Conservation (phyloP, 352 stramenopile genomes). For the Peronosclerospora sorghi region DNA sequence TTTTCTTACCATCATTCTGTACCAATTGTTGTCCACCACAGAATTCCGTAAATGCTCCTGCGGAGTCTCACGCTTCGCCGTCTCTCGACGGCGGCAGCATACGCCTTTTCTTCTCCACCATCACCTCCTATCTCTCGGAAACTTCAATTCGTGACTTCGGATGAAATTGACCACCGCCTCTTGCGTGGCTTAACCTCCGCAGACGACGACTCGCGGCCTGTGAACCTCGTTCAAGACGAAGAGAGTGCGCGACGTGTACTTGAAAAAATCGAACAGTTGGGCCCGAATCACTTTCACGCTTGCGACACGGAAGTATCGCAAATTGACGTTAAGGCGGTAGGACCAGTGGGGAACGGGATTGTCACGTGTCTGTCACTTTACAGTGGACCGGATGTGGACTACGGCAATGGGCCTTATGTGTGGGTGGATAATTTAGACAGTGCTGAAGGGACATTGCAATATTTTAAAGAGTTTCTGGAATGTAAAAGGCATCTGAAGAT, state of each 20-base stretch:
- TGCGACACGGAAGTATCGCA: constrained; percentile 97
- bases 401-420: constrained; percentile 87
- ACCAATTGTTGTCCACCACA: neutral
- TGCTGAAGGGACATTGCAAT: constrained; percentile 72
- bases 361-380: constrained; percentile 98
- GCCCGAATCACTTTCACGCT: constrained; percentile 81
- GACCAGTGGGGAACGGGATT: constrained; percentile 94
- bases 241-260: constrained; percentile 50
- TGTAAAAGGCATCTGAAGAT: constrained; percentile 86
- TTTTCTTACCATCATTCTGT: constrained; percentile 1
- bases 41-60: constrained; percentile 1
- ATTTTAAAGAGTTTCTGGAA: constrained; percentile 91
- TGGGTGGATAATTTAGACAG: constrained; percentile 90
- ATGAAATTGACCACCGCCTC: constrained; percentile 47
- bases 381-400: constrained; percentile 92
- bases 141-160: constrained; percentile 57
- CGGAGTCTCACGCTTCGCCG: constrained; percentile 4
- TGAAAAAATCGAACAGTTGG: constrained; percentile 43
- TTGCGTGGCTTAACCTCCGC: constrained; percentile 48
- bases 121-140: neutral
- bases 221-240: constrained; percentile 75
- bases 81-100: constrained; percentile 5
- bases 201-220: constrained; percentile 49
- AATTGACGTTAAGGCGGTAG: constrained; percentile 91
- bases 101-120: neutral